Conservation (phyloP, 257 asterid genomes). For the Handroanthus guayacan region DNA sequence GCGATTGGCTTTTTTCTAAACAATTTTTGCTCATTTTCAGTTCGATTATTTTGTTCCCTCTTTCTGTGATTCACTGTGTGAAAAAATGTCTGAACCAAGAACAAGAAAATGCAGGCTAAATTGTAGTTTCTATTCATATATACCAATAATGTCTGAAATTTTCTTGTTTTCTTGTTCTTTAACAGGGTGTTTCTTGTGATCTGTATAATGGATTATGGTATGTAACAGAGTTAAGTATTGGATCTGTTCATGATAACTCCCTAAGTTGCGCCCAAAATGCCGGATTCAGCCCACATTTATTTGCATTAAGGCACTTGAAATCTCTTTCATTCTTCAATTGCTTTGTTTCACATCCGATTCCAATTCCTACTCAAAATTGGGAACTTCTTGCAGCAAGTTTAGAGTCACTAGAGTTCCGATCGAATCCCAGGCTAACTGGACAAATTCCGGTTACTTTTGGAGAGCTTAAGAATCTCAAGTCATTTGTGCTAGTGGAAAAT, state of each 20-base stretch:
- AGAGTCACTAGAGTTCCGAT: constrained; percentile 59
- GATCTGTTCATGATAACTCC: constrained; percentile 71
- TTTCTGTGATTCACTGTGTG: background rate
- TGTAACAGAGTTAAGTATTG: constrained; percentile 63
- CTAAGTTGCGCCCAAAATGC: constrained; percentile 54
- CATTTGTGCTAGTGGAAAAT: constrained; percentile 57
- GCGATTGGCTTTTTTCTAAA: no score
- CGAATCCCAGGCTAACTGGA: constrained; percentile 61
- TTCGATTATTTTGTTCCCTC: background rate
- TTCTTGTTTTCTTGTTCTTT: background rate
- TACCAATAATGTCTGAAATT: background rate
- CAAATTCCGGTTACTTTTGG: constrained; percentile 50
- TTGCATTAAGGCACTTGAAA: constrained; percentile 55
- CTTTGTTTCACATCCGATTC: constrained; percentile 43
- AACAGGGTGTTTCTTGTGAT: constrained; percentile 75
- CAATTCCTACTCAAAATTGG: constrained; percentile 53
- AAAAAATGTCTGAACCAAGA: background rate
- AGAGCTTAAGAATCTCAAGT: constrained; percentile 50
- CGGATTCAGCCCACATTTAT: constrained; percentile 47
- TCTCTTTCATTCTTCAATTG: constrained; percentile 64
- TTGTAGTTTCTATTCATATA: background rate
- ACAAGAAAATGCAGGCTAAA: background rate
- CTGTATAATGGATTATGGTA: constrained; percentile 64
- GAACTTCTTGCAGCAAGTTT: constrained; percentile 47
- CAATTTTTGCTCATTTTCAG: no score